Base-by-base conservation (phyloP, 164 flowering plant genomes). In the Macadamia integrifolia region DNA sequence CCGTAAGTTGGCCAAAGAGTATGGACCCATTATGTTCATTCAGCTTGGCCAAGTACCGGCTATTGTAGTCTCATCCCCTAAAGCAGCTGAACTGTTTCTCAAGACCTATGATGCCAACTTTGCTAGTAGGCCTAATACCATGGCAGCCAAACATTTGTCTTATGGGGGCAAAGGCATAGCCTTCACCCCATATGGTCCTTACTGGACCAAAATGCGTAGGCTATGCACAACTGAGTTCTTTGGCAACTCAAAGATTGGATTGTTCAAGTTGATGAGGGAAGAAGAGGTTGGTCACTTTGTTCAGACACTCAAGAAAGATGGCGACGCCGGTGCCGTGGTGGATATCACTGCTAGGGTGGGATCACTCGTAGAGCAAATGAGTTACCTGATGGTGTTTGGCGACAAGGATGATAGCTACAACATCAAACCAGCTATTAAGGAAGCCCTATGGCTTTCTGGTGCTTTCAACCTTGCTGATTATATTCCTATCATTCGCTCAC, bases 1-100 rank as follows among this genome's bases (percentile, higher is more conserved):
- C 50, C 9, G 13, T 46, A 9, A 31, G 13, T 42, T 72, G 5
- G 64, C 76, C 52, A 61, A 58, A 23, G 28, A 69, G 44, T 69
- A 66, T 59, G 79, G 79, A 6, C 64, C 76, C 18, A 76, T 72
- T 65, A 69, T 76, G 71, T 72, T 50, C 28, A 48, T 76, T 31
- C 71, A 66, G 9, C 73, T 79, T 0, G 80, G 82, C 17, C 50
- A 8, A 9, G 9, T 3, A 9, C 50, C 50, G 0, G 13, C 50
- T 46, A 11, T 46, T 3, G 50, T 74, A 12, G 72, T 61, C 32
- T 77, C 76, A 0, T 76, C 79, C 0, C 63, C 79, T 28, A 7
- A 57, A 6, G 71, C 68, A 1, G 76, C 79, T 12, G 43, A 58
- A 42, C 64, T 66, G 2, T 66, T 74, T 69, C 77, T 75, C 64